Evolutionary conservation across 192 early-diverging fungal species (phyloP), one percentile per base, ranked within the genome.

Genomic region (Obelidium mucronatum): DNA sequence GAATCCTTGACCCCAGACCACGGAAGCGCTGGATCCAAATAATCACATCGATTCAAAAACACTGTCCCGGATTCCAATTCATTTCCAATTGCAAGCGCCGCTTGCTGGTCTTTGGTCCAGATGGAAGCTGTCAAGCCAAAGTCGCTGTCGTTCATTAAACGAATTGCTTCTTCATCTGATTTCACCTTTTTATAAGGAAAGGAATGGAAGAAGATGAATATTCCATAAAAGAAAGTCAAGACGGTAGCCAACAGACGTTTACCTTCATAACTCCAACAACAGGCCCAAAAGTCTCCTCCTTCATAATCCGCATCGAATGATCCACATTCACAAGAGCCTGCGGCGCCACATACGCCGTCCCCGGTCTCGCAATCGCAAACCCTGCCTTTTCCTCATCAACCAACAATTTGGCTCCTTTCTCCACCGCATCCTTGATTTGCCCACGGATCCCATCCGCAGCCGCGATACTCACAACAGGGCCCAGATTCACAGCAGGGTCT

Each of bases 41-140:
- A 93, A 79, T 94, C 93, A 76, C 92, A 93, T 5, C 94, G 86
- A 67, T 95, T 95, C 87, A 93, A 86, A 79, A 92, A 95, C 84
- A 91, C 88, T 5, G 94, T 95, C 13, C 94, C 94, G 0, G 88
- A 89, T 66, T 93, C 90, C 51, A 94, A 83, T 40, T 80, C 44
- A 55, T 79, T 74, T 5, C 88, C 91, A 66, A 95, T 89, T 13
- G 37, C 77, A 54, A 90, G 36, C 0, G 88, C 94, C 33, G 83
- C 84, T 22, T 92, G 85, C 2, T 67, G 53, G 74, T 91, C 87
- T 40, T 78, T 75, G 0, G 94, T 94, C 94, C 94, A 95, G 55
- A 95, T 86, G 40, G 89, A 91, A 2, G 92, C 90, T 22, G 94
- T 93, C 34, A 95, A 75, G 11, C 94, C 94, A 79, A 89, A 95